Evolutionary conservation across 2,329 filamentous ascomycete species (phyloP).

Genomic region (Lachnellula occidentalis): DNA sequence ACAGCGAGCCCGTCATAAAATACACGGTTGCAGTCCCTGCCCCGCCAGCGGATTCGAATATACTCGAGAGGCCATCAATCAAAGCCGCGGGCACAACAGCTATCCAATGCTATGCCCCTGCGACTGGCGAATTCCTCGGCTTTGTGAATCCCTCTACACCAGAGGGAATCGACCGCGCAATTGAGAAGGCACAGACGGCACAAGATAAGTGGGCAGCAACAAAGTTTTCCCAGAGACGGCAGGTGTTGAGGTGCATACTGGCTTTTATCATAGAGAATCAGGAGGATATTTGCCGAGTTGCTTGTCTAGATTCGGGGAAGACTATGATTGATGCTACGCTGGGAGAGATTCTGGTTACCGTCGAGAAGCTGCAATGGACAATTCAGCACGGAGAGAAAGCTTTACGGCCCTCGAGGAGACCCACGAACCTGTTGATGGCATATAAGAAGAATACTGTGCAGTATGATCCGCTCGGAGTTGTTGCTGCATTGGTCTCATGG

Average conservation of each 20-base stretch:
- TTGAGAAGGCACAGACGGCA: slow-evolving; percentile 67
- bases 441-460: slow-evolving; percentile 89
- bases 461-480: slow-evolving; percentile 90
- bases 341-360: slow-evolving; percentile 90
- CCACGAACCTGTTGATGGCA: slow-evolving; percentile 88
- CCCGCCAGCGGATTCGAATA: slow-evolving; percentile 49
- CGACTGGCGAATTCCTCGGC: slow-evolving; percentile 79
- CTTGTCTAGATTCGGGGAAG: slow-evolving; percentile 91
- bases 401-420: slow-evolving; percentile 63
- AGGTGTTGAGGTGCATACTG: slow-evolving; percentile 75
- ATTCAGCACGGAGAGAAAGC: slow-evolving; percentile 84
- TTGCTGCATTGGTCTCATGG: slow-evolving; percentile 91
- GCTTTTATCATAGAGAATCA: slow-evolving; percentile 84
- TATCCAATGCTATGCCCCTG: slow-evolving; percentile 83
- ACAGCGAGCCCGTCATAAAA: slow-evolving; percentile 40
- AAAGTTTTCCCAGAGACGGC: slow-evolving; percentile 69
- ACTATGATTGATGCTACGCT: slow-evolving; percentile 91
- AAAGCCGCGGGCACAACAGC: slow-evolving; percentile 60
- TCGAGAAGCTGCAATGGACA: slow-evolving; percentile 92
- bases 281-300: slow-evolving; percentile 76
- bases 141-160: slow-evolving; percentile 70
- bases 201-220: slow-evolving; percentile 75
- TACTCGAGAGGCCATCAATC: slow-evolving; percentile 55
- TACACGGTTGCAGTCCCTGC: slow-evolving; percentile 61
- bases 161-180: slow-evolving; percentile 71